Base-by-base conservation (phyloP, 2,329 filamentous ascomycete species). In the Simplicillium aogashimaense region DNA sequence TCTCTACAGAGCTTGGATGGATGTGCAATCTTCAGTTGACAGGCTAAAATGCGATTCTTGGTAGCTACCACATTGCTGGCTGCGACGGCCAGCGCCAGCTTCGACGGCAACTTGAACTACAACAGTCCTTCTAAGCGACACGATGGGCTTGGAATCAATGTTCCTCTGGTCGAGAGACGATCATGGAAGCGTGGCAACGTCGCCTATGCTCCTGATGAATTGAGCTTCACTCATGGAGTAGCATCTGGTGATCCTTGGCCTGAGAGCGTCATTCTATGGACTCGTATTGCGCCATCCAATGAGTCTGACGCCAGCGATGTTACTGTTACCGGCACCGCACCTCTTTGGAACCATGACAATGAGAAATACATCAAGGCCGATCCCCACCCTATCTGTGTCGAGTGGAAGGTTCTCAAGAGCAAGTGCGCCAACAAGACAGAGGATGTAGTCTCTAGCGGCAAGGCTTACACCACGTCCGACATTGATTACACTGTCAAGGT, bases 401-500 rank as follows among this genome's bases (percentile, higher is more conserved):
- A 79, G 29, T 87, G 77, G 67, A 72, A 70, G 42, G 71, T 86
- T 14, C 66, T 68, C 12, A 59, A 61, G 15, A 67, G 71, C 47
- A 53, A 66, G 37, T 56, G 62, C n/a, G 41, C 57, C n/a, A 44
- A 51, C 1, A 40, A 43, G 3, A 63, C 73, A 28, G 58, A 59
- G 10, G 51, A 63, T 2, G 60, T 74, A 7, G 73, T 75, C 2
- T 65, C 71, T 38, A 64, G 63, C 1, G 83, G 83, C 5, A 72
- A 61, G 29, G 79, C 71, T 1, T 85, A 78, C 52, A 87, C 83
- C 0, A 83, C 72, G 29, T 82, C 75, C 1, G 83, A 87, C 53
- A 75, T 87, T 36, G 83, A 88, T 53, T 88, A 80, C 53, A 87
- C 83, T 0, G 65, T 86, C 44, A 86, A 86, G 67, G 76, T 77